Base-by-base conservation (phyloP, 2,329 filamentous ascomycete genomes). In the Colletotrichum spinosum region DNA sequence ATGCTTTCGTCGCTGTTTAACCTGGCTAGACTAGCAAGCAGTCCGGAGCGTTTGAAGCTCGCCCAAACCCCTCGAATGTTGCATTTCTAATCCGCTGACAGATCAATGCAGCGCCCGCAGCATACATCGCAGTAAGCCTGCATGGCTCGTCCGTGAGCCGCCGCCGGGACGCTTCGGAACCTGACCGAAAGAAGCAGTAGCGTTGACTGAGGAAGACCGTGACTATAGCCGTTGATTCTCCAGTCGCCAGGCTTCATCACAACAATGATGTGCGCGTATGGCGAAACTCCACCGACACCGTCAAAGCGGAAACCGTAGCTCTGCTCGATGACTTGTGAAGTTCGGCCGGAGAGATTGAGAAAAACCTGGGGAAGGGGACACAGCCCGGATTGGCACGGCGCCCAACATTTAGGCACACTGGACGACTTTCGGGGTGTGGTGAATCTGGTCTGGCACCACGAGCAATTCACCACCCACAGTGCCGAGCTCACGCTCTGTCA, bases 51-150 rank as follows among this genome's bases (percentile, higher is more conserved):
- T 7, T 25, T 25, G 25, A 25, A 34, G 17, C 25, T 39, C 37
- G 25, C 13, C 45, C 62, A 13, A 39, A 35, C 45, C 15, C 17
- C 13, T 50, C 34, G 12, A 8, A 12, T 37, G 39, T 61, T 8
- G n/a, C 62, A 55, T 49, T 65, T 62, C 52, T 57, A 62, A 65
- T 49, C 52, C 35, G 53, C 51, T 57, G 52, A 56, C 48, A 53
- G 49, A 49, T 53, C 49, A 35, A 15, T 35, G 7, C 35, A 65
- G 41, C 58, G 62, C 62, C 62, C 62, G 45, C 39, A 52, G 38
- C 17, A 17, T 13, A 11, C 25, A 25, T 11, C 12, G 37, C 17
- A 49, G 42, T n/a, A 11, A 15, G 17, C 41, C 58, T 8, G 42
- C 44, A 33, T 56, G 48, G 25, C 25, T 25, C 3, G 25, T 25